phyloP scores from a whole-genome alignment of 768 basidiomycete genomes.

The Thelephora ganbajun region DNA sequence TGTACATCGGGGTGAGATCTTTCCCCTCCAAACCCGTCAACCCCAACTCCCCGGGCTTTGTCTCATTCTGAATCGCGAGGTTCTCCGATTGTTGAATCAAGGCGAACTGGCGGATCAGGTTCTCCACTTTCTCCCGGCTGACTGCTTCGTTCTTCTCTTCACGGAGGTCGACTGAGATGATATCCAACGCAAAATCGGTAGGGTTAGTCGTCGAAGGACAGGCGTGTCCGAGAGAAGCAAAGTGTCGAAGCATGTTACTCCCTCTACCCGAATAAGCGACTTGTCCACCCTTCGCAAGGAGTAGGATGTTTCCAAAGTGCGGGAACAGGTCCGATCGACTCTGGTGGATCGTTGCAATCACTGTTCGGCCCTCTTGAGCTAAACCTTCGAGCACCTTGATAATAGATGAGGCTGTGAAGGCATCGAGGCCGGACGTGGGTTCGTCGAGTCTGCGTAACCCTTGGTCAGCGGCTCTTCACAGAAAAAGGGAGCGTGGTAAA shows the following conservation, averaged over 20 bases:
- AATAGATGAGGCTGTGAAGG: conserved; percentile 29
- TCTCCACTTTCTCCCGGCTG: conserved; percentile 5
- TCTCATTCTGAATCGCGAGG: conserved; percentile 1
- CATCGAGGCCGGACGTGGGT: conserved; percentile 23
- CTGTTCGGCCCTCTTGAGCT: conserved; percentile 25
- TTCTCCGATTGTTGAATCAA: neutral
- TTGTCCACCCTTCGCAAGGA: conserved; percentile 13
- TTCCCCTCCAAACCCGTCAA: conserved; percentile 6
- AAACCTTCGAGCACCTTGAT: conserved; percentile 28
- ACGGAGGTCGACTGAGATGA: conserved; percentile 14
- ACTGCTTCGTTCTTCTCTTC: conserved; percentile 2
- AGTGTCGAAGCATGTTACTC: conserved; percentile 18
- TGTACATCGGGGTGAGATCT: conserved; percentile 18
- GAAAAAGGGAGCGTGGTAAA: conserved; percentile 9
- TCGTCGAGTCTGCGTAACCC: neutral
- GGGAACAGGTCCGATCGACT: conserved; percentile 18
- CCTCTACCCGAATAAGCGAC: conserved; percentile 14
- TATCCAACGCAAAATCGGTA: conserved; percentile 24
- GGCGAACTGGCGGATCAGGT: conserved; percentile 1
- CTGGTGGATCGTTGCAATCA: conserved; percentile 21
- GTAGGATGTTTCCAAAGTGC: conserved; percentile 11
- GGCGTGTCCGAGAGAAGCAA: conserved; percentile 20
- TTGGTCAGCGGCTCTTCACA: neutral
- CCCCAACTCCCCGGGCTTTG: conserved; percentile 1
- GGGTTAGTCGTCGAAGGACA: conserved; percentile 25